A percentile compares a stretch with the other conserved stretches of the same genome.
Evolutionary conservation across 345 rosid genomes (phyloP).

Genomic region (Hypericum androsaemum): DNA sequence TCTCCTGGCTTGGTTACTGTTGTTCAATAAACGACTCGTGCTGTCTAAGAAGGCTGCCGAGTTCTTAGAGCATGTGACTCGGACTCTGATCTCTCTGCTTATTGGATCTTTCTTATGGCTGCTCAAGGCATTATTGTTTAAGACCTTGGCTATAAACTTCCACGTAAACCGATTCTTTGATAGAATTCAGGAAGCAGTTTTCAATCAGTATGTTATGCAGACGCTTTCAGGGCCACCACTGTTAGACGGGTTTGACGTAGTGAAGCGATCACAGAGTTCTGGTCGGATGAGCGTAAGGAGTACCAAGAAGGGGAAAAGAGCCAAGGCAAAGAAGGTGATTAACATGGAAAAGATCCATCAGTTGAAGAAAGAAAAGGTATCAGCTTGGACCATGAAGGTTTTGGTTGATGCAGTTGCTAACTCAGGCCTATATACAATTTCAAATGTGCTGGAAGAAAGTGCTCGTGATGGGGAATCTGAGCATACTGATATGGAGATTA

Average conservation of each 20-base stretch:
- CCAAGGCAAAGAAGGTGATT: slow-evolving; percentile 5
- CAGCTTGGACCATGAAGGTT: slow-evolving; percentile 5
- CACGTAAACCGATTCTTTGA: slow-evolving; percentile 2
- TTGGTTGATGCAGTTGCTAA: slow-evolving; percentile 5
- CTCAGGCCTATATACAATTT: background rate
- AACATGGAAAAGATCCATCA: slow-evolving; percentile 1
- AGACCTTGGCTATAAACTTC: background rate
- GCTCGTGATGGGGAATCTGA: background rate
- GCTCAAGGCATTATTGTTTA: background rate
- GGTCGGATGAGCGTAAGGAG: too few relatives aligned
- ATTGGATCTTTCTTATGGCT: slow-evolving; percentile 3
- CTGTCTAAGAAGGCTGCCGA: background rate
- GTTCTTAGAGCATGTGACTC: background rate
- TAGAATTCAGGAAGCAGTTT: slow-evolving; percentile 3
- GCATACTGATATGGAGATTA: slow-evolving; percentile 1
- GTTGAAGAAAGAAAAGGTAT: slow-evolving; percentile 7
- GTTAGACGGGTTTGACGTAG: too few relatives aligned
- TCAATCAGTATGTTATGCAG: background rate
- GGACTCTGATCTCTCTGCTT: slow-evolving; percentile 5
- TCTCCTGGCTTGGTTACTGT: background rate
- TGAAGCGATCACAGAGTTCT: too few relatives aligned
- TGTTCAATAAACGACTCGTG: background rate
- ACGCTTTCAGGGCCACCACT: too few relatives aligned
- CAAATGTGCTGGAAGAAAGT: slow-evolving; percentile 5
- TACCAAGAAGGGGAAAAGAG: background rate